These are phyloP conservation scores for Collybiopsis confluens DNA, from an alignment of 768 basidiomycete genomes.

Conservation along the genomic window DNA sequence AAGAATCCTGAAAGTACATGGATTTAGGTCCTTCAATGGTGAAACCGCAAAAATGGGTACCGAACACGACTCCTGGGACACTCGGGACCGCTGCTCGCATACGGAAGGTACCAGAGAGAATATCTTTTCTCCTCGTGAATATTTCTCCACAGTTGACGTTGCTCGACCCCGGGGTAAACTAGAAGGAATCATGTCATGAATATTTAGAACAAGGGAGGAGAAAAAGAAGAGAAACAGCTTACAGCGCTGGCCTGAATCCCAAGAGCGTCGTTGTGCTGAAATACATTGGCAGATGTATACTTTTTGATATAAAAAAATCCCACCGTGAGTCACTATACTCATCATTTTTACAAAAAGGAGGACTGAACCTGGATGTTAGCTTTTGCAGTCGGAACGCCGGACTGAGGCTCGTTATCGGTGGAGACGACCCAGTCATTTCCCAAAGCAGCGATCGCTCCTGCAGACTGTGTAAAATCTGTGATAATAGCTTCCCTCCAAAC, in stretches of 20 bases:
- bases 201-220: background rate
- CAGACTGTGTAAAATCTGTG: constrained; percentile 11
- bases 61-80: constrained; percentile 14
- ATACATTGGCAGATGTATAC: constrained; percentile 7
- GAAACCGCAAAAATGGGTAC: background rate
- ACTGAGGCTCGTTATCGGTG: constrained; percentile 10
- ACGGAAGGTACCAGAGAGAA: constrained; percentile 13
- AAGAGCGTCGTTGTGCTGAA: constrained; percentile 8
- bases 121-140: constrained; percentile 12
- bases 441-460: constrained; percentile 13
- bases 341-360: too few relatives aligned
- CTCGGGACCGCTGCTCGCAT: constrained; percentile 14
- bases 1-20: constrained; percentile 13
- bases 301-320: background rate
- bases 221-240: background rate
- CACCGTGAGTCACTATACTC: too few relatives aligned
- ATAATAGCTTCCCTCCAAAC: constrained; percentile 14
- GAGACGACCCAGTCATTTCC: constrained; percentile 11
- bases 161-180: constrained; percentile 1
- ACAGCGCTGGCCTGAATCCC: constrained; percentile 14
- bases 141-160: constrained; percentile 12
- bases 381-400: constrained; percentile 5
- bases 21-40: too few relatives aligned
- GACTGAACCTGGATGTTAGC: constrained; percentile 7
- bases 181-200: background rate